Conservation (phyloP, 2,329 filamentous ascomycete genomes). For the Passalora sequoiae region DNA sequence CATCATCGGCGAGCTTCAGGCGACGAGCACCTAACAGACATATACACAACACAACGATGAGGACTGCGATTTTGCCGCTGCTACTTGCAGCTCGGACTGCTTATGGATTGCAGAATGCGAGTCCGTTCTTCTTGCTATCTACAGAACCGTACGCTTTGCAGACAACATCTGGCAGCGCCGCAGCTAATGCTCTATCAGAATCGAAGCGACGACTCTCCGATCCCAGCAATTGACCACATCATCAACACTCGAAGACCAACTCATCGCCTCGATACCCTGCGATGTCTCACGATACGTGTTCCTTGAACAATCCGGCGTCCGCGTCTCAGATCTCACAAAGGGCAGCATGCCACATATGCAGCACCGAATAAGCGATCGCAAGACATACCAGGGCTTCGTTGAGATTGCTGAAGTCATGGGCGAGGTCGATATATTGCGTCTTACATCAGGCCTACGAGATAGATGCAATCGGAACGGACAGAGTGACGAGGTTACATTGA, state of each 20-base stretch:
- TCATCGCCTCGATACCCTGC: slow-evolving; percentile 38
- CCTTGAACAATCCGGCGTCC: slow-evolving; percentile 69
- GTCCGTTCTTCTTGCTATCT: slow-evolving; percentile 80
- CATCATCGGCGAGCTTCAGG: background rate
- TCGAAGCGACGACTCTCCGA: slow-evolving; percentile 14
- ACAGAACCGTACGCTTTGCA: slow-evolving; percentile 63
- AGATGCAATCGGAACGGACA: background rate
- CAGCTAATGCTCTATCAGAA: no score
- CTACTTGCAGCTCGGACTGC: slow-evolving; percentile 34
- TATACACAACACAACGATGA: slow-evolving; percentile 17
- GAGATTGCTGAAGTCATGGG: slow-evolving; percentile 52
- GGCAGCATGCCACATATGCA: slow-evolving; percentile 44
- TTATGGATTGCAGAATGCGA: slow-evolving; percentile 55
- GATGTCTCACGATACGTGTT: slow-evolving; percentile 60
- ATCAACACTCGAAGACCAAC: slow-evolving; percentile 26
- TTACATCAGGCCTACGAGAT: slow-evolving; percentile 5
- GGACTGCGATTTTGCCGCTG: slow-evolving; percentile 24
- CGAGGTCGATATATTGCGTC: slow-evolving; percentile 35
- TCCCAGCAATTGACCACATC: slow-evolving; percentile 28
- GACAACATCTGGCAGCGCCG: no score
- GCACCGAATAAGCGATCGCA: slow-evolving; percentile 44
- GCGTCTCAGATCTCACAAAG: slow-evolving; percentile 61
- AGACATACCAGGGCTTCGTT: slow-evolving; percentile 30
- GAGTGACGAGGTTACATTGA: background rate
- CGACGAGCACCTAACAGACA: slow-evolving; percentile 1